phyloP scores from a whole-genome alignment of 768 basidiomycete species.

The Termitomyces sp. region DNA sequence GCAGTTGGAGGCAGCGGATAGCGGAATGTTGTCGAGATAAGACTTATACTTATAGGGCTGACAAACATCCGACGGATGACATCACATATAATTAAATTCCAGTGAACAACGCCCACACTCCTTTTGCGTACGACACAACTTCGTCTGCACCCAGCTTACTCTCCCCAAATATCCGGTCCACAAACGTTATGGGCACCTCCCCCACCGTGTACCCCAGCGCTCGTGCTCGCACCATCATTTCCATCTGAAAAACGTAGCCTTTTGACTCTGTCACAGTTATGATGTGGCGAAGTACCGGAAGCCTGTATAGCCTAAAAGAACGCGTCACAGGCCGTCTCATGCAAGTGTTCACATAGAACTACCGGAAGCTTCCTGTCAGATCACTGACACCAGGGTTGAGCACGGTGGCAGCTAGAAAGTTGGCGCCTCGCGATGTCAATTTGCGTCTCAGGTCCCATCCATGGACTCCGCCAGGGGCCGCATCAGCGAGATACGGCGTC shows the following conservation, averaged over 20 bases:
- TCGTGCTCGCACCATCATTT: slow-evolving; percentile 91
- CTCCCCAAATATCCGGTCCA: slow-evolving; percentile 90
- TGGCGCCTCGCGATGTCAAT: slow-evolving; percentile 82
- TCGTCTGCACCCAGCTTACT: slow-evolving; percentile 89
- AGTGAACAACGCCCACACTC: slow-evolving; percentile 76
- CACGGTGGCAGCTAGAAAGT: slow-evolving; percentile 84
- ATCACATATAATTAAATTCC: slow-evolving; percentile 42
- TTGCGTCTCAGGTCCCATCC: slow-evolving; percentile 93
- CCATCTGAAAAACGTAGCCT: slow-evolving; percentile 97
- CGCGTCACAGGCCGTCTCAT: background rate
- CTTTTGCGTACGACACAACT: slow-evolving; percentile 81
- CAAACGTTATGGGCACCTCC: slow-evolving; percentile 92
- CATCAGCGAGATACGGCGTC: slow-evolving; percentile 47
- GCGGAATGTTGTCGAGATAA: background rate
- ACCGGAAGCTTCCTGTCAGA: slow-evolving; percentile 89
- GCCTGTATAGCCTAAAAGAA: slow-evolving; percentile 60
- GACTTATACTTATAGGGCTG: slow-evolving; percentile 12
- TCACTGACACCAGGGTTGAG: slow-evolving; percentile 85
- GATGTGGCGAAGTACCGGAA: slow-evolving; percentile 71
- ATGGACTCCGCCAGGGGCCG: slow-evolving; percentile 78
- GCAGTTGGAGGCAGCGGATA: background rate
- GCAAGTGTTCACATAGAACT: slow-evolving; percentile 5
- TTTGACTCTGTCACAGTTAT: slow-evolving; percentile 81
- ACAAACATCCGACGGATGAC: slow-evolving; percentile 22
- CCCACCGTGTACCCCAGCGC: slow-evolving; percentile 82